phyloP scores from a whole-genome alignment of 148 eudicot genomes.

The Persicaria tinctoria region DNA sequence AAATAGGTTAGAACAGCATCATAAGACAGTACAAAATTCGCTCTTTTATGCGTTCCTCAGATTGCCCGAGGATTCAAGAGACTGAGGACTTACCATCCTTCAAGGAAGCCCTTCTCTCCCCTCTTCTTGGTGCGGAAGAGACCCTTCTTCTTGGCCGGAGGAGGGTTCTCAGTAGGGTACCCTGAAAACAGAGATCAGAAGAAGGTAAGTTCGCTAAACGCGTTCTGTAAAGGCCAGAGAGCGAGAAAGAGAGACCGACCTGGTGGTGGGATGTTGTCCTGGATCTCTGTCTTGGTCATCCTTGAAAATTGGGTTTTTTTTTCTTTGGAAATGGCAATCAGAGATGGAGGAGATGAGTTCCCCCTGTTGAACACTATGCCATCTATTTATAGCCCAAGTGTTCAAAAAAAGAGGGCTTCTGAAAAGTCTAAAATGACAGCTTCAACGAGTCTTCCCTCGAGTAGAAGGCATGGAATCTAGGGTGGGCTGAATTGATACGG shows the following conservation, averaged over 20 bases:
- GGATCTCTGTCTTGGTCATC: slow-evolving; percentile 12
- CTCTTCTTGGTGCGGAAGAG: slow-evolving; percentile 33
- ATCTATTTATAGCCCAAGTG: not conserved
- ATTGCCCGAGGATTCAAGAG: not conserved
- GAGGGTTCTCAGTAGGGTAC: slow-evolving; percentile 48
- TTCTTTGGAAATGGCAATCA: no score
- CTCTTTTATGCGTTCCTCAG: not conserved
- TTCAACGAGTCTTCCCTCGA: not conserved
- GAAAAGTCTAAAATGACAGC: not conserved
- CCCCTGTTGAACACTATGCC: not conserved
- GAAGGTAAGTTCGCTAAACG: not conserved
- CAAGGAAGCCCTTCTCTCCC: slow-evolving; percentile 69
- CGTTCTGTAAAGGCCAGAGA: not conserved
- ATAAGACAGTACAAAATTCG: not conserved
- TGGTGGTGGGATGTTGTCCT: slow-evolving; percentile 16
- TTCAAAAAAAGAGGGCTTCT: not conserved
- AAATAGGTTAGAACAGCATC: not conserved
- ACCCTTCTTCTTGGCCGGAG: slow-evolving; percentile 28
- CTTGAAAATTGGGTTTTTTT: not conserved
- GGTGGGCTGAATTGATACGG: not conserved
- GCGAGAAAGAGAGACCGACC: not conserved
- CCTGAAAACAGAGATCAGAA: slow-evolving; percentile 20
- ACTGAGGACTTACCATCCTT: slow-evolving; percentile 57
- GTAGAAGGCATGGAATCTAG: not conserved
- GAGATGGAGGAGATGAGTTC: not conserved